Conservation (phyloP, 345 rosid genomes). For the Firmiana major region DNA sequence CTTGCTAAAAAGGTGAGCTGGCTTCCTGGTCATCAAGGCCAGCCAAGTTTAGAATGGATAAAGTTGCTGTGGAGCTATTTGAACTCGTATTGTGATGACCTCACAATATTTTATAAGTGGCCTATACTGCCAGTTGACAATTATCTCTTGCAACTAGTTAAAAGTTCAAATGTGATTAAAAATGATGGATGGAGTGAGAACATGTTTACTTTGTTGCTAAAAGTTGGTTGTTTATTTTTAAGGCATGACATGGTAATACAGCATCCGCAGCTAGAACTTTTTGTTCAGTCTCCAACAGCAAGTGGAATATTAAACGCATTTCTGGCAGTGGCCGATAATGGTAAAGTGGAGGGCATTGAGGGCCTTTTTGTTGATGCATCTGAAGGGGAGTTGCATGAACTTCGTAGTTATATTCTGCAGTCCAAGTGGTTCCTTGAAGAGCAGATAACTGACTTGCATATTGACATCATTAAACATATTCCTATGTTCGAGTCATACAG, state of each 20-base stretch:
- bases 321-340: slow-evolving; percentile 51
- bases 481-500: slow-evolving; percentile 81
- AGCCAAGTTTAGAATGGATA: slow-evolving; percentile 83
- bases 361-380: slow-evolving; percentile 59
- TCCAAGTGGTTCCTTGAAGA: slow-evolving; percentile 88
- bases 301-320: slow-evolving; percentile 72
- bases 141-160: slow-evolving; percentile 61
- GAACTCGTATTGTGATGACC: slow-evolving; percentile 73
- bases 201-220: slow-evolving; percentile 76
- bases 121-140: slow-evolving; percentile 85
- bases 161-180: slow-evolving; percentile 67
- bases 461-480: slow-evolving; percentile 64
- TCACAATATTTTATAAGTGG: slow-evolving; percentile 82
- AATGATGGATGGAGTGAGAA: slow-evolving; percentile 96
- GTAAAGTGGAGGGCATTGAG: slow-evolving; percentile 50
- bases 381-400: slow-evolving; percentile 83
- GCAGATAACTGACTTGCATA: slow-evolving; percentile 55
- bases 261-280: slow-evolving; percentile 74
- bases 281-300: slow-evolving; percentile 90
- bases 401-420: slow-evolving; percentile 84
- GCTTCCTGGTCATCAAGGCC: slow-evolving; percentile 75
- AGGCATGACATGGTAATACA: slow-evolving; percentile 58
- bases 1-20: slow-evolving; percentile 62
- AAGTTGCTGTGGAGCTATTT: slow-evolving; percentile 72
- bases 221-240: slow-evolving; percentile 83